These are phyloP conservation scores for Sarcodon sp. DNA, from an alignment of 768 basidiomycete genomes.

Conservation along the genomic window DNA sequence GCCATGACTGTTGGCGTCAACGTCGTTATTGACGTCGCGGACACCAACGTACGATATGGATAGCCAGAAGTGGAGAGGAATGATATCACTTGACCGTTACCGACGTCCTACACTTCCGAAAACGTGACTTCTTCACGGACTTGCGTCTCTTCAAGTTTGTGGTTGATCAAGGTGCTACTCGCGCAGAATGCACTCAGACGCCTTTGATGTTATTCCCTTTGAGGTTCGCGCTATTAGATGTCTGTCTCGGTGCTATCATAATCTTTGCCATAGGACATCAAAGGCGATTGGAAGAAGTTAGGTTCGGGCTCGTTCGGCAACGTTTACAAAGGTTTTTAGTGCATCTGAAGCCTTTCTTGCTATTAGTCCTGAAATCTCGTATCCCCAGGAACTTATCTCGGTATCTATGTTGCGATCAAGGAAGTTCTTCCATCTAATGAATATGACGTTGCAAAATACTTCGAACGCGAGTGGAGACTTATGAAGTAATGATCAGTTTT, in stretches of 20 bases:
- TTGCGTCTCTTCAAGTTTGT: too few relatives aligned
- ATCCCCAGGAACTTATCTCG: conserved; percentile 71
- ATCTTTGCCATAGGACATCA: conserved; percentile 51
- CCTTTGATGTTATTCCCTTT: conserved; percentile 83
- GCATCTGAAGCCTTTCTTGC: conserved; percentile 13
- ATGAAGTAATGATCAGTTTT: conserved; percentile 51
- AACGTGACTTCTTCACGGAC: too few relatives aligned
- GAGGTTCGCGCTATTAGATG: conserved; percentile 34
- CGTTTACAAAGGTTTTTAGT: conserved; percentile 64
- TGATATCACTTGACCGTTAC: too few relatives aligned
- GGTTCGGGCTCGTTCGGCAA: conserved; percentile 91
- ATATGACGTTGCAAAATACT: conserved; percentile 95
- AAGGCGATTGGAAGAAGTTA: conserved; percentile 78
- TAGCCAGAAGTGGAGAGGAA: too few relatives aligned
- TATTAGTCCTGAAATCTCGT: neutral
- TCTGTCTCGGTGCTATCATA: conserved; percentile 1
- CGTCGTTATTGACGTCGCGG: neutral
- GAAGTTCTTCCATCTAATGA: conserved; percentile 87
- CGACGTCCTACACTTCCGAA: too few relatives aligned
- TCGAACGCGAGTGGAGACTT: conserved; percentile 95
- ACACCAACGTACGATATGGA: too few relatives aligned
- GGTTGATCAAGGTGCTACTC: too few relatives aligned
- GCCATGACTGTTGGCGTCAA: neutral
- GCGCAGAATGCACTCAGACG: conserved; percentile 32
- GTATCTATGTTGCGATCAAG: conserved; percentile 93